A percentile compares a stretch with the other conserved stretches of the same genome.
These are phyloP conservation scores for Megacollybia marginata DNA, from an alignment of 768 basidiomycete species.

Conservation along the genomic window DNA sequence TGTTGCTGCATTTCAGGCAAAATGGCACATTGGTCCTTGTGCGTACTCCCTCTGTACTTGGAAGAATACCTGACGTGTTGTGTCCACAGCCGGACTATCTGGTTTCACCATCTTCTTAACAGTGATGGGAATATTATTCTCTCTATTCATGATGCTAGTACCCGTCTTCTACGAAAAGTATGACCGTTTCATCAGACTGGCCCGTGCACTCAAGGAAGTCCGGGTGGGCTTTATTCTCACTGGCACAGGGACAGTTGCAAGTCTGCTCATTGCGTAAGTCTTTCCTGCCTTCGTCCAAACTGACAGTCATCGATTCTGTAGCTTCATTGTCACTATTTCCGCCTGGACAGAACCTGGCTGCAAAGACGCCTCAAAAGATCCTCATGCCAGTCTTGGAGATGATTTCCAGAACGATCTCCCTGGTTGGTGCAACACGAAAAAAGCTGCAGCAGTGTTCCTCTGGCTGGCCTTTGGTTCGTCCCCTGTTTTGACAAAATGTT, in stretches of 20 bases:
- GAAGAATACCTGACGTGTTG: constrained; percentile 9
- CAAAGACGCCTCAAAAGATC: constrained; percentile 78
- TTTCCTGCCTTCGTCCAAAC: constrained; percentile 1
- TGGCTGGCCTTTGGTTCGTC: constrained; percentile 75
- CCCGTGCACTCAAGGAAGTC: constrained; percentile 74
- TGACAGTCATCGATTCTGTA: constrained; percentile 16
- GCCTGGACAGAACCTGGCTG: constrained; percentile 89
- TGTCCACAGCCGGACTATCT: constrained; percentile 76
- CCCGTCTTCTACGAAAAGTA: constrained; percentile 83
- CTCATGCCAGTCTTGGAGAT: constrained; percentile 60
- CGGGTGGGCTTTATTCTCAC: constrained; percentile 82
- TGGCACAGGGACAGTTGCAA: constrained; percentile 55
- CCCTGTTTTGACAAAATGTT: neutral
- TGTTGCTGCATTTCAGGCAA: constrained; percentile 83
- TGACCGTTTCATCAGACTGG: constrained; percentile 70
- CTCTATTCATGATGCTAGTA: constrained; percentile 65
- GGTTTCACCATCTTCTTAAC: constrained; percentile 83
- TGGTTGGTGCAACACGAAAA: constrained; percentile 90
- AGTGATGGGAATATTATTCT: constrained; percentile 62
- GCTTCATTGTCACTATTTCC: constrained; percentile 71
- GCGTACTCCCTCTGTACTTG: constrained; percentile 23
- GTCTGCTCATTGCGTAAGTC: constrained; percentile 73
- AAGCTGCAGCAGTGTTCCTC: constrained; percentile 83
- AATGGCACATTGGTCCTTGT: constrained; percentile 84
- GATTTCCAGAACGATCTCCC: constrained; percentile 61